Evolutionary conservation across 2,329 filamentous ascomycete genomes (phyloP).

Genomic region (Clarireedia hainanense): DNA sequence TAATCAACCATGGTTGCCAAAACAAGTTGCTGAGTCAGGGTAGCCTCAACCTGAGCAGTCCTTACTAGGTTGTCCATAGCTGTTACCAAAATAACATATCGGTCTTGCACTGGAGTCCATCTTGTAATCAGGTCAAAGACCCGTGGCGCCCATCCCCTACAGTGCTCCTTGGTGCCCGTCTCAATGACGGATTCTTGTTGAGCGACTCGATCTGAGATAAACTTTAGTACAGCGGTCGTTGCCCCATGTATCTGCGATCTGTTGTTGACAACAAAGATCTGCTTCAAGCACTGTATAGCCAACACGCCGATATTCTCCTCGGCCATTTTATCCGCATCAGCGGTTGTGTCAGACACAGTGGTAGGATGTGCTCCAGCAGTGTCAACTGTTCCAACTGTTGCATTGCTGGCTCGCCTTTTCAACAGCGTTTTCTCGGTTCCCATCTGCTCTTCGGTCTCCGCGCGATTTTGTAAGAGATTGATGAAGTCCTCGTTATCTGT

Average conservation of each 20-base stretch:
- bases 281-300: slow-evolving; percentile 78
- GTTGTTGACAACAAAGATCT: slow-evolving; percentile 77
- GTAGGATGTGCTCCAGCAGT: slow-evolving; percentile 56
- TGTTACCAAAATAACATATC: slow-evolving; percentile 81
- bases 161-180: slow-evolving; percentile 33
- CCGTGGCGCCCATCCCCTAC: slow-evolving; percentile 70
- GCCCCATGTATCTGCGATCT: slow-evolving; percentile 73
- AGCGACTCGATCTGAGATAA: slow-evolving; percentile 55
- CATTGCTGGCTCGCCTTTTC: slow-evolving; percentile 67
- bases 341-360: slow-evolving; percentile 71
- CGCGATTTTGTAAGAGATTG: slow-evolving; percentile 56
- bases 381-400: slow-evolving; percentile 67
- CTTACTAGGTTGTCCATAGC: slow-evolving; percentile 68
- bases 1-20: slow-evolving; percentile 73
- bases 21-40: slow-evolving; percentile 64
- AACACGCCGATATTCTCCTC: slow-evolving; percentile 82
- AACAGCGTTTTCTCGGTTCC: slow-evolving; percentile 53
- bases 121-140: slow-evolving; percentile 72
- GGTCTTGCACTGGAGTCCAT: slow-evolving; percentile 91
- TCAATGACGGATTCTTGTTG: slow-evolving; percentile 47
- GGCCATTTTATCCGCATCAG: slow-evolving; percentile 80
- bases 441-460: slow-evolving; percentile 58
- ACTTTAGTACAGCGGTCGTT: slow-evolving; percentile 65
- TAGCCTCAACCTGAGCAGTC: slow-evolving; percentile 60
- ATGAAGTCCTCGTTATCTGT: slow-evolving; percentile 65